phyloP scores from a whole-genome alignment of 331 rosid species.

The Malus hybrid region DNA sequence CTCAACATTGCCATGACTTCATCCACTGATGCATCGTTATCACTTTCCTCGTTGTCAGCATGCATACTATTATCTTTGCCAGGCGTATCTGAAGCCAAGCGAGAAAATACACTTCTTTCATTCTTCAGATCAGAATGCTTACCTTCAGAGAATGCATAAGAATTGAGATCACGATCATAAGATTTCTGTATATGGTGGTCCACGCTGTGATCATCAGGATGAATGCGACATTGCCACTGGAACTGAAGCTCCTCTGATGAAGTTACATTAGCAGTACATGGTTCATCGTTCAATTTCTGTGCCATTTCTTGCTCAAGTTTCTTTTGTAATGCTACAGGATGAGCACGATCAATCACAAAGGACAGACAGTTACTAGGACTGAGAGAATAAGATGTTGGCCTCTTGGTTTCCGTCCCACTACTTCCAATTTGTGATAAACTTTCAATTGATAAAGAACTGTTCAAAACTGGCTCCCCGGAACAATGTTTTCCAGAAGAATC shows the following conservation, averaged over 20 bases:
- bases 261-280: slow-evolving; percentile 4
- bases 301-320: slow-evolving; percentile 25
- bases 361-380: not conserved
- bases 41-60: slow-evolving; percentile 5
- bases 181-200: not conserved
- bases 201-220: not conserved
- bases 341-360: not conserved
- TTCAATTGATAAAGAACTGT: slow-evolving; percentile 6
- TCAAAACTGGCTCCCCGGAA: not conserved
- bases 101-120: slow-evolving; percentile 61
- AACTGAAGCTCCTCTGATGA: slow-evolving; percentile 11
- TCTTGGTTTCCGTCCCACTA: slow-evolving; percentile 13
- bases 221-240: not conserved
- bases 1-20: slow-evolving; percentile 45
- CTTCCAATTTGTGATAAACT: slow-evolving; percentile 24
- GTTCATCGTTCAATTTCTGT: slow-evolving; percentile 12
- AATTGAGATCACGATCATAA: slow-evolving; percentile 21
- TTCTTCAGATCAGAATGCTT: slow-evolving; percentile 14
- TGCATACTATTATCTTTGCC: slow-evolving; percentile 5
- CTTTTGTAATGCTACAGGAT: slow-evolving; percentile 13
- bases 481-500: slow-evolving; percentile 14
- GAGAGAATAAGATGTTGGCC: slow-evolving; percentile 16
- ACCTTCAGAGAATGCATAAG: slow-evolving; percentile 16
- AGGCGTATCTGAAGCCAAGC: slow-evolving; percentile 32
- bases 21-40: slow-evolving; percentile 25